Base-by-base conservation (phyloP, 2,329 filamentous ascomycete genomes). In the Penicillium sumatraense region DNA sequence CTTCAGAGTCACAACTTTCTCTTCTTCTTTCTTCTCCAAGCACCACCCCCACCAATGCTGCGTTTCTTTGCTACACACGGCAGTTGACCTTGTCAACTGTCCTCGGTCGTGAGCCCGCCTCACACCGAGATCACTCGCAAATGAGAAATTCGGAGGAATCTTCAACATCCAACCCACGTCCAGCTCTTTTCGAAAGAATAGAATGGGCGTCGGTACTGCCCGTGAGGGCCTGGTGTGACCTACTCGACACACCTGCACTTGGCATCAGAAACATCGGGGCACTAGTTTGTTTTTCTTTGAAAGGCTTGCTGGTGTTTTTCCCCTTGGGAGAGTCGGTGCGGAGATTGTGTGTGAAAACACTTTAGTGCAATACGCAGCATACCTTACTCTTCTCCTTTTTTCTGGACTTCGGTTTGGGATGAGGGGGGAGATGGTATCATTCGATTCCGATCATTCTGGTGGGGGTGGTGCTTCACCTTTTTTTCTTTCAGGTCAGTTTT, bases 111-210 rank as follows among this genome's bases (percentile, higher is more conserved):
- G 59, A 57, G 53, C 50, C 42, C 13, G 4, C 21, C 57, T 47
- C 51, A 45, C 36, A 35, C 54, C 57, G 60, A 65, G 54, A 62
- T 33, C 44, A 57, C 60, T 76, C 79, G 90, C 91, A 93, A 91
- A 91, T 93, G 90, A 91, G 90, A 95, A 95, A 95, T 93, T 95
- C 90, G 90, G 91, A 95, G 91, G 89, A 95, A 87, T 93, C 89
- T 93, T 91, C 90, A 91, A 74, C 51, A 71, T 59, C 60, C 78
- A 72, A 75, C 76, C 77, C 72, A 71, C 74, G 70, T 72, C 71
- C 69, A 68, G 64, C 64, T 64, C 66, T 58, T 61, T 60, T 18
- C 16, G 56, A 56, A 41, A 48, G 56, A 54, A 36, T 31, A 48
- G 56, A 54, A 36, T 31, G 41, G 49, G 54, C 61, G 66, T 67